A percentile compares a stretch with the other conserved stretches of the same genome.
Evolutionary conservation across 495 filamentous ascomycete species (phyloP).

Genomic region (Trichoderma asperelloides): DNA sequence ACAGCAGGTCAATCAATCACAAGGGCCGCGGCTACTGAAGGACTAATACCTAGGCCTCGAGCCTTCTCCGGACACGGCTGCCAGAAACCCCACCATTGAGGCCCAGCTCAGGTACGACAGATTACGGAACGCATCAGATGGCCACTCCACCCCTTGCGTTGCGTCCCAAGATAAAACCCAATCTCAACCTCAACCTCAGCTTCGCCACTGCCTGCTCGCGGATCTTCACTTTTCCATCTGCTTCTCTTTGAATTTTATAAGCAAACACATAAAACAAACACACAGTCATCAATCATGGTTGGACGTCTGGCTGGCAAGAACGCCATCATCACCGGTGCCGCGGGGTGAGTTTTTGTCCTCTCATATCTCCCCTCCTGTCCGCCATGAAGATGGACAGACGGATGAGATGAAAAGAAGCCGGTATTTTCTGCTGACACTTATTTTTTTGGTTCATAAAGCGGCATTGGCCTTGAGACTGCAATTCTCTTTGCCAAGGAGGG

Average conservation of each 20-base stretch:
- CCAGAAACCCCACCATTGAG: no score
- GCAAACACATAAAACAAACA: neutral
- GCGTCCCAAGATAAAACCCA: neutral
- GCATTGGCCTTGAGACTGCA: slow-evolving; percentile 90
- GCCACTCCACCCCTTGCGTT: neutral
- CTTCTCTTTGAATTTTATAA: neutral
- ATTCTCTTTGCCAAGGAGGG: slow-evolving; percentile 90
- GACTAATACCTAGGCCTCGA: no score
- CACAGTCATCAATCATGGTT: slow-evolving; percentile 17
- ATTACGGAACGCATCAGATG: neutral
- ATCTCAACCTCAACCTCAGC: neutral
- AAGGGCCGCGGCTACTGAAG: no score
- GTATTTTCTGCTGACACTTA: neutral
- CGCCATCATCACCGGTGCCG: slow-evolving; percentile 86
- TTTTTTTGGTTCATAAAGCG: slow-evolving; percentile 38
- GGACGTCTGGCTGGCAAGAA: slow-evolving; percentile 83
- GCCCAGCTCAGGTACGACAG: neutral
- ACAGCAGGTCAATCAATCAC: no score
- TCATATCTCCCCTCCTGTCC: neutral
- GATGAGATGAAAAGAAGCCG: no score
- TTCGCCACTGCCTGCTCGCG: no score
- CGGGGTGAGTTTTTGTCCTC: slow-evolving; percentile 55
- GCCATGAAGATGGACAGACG: neutral
- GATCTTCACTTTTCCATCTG: neutral
- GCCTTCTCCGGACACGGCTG: no score